Percentiles rank a stretch among this genome's conserved stretches.
phyloP scores from a whole-genome alignment of 2,329 filamentous ascomycete genomes.

The Cordyceps tenuipes region DNA sequence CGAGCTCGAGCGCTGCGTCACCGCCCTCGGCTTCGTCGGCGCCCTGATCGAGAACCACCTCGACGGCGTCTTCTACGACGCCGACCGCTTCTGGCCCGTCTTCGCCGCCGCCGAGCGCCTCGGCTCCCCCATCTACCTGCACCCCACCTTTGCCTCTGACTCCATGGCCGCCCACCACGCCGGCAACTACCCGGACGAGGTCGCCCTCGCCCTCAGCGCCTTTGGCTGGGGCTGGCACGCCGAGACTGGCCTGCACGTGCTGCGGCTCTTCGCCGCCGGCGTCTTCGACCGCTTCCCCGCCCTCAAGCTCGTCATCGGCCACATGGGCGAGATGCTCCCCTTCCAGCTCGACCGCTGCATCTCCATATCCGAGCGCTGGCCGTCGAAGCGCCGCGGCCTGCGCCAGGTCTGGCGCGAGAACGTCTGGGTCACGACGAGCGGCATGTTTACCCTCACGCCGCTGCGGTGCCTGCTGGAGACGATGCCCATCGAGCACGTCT shows the following conservation, averaged over 20 bases:
- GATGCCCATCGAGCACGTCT: constrained; percentile 39
- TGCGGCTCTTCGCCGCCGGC: constrained; percentile 26
- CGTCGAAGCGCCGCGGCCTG: constrained; percentile 29
- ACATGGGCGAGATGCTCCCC: constrained; percentile 41
- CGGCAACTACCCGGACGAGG: constrained; percentile 20
- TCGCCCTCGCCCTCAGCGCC: constrained; percentile 27
- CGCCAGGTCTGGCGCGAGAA: constrained; percentile 46
- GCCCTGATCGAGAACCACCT: constrained; percentile 24
- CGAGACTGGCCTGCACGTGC: constrained; percentile 35
- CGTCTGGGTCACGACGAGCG: constrained; percentile 49
- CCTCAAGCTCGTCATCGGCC: constrained; percentile 31
- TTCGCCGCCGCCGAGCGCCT: constrained; percentile 30
- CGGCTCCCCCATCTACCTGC: constrained; percentile 43
- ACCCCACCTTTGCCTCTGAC: constrained; percentile 32
- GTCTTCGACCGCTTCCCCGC: constrained; percentile 28
- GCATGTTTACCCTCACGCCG: constrained; percentile 40
- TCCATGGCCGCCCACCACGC: constrained; percentile 20
- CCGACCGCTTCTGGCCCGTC: constrained; percentile 20
- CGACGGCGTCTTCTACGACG: constrained; percentile 22
- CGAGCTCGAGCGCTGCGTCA: constrained; percentile 23
- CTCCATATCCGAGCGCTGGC: constrained; percentile 21
- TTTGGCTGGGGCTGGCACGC: constrained; percentile 43
- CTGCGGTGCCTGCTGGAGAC: constrained; percentile 36
- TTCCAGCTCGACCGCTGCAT: constrained; percentile 43
- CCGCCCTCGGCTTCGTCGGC: constrained; percentile 25